Conservation (phyloP, 495 filamentous ascomycete genomes). For the Pyrenopolyporus hunteri region DNA sequence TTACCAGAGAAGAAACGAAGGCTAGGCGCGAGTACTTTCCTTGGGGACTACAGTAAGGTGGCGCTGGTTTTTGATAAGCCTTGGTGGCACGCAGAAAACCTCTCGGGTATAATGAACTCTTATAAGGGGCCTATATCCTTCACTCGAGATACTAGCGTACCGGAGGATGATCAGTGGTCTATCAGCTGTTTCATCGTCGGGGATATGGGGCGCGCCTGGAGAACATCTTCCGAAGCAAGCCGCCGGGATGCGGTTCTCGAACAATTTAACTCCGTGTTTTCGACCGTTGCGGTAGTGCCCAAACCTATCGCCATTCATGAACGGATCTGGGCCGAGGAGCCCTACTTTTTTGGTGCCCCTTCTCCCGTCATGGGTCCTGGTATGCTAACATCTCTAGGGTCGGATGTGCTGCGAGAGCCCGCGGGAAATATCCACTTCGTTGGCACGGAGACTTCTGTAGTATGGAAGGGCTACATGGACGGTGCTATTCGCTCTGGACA, state of each 20-base stretch:
- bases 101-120: slow-evolving; percentile 45
- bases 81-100: slow-evolving; percentile 46
- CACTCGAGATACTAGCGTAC: slow-evolving; percentile 49
- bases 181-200: slow-evolving; percentile 52
- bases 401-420: slow-evolving; percentile 20
- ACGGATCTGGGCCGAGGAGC: slow-evolving; percentile 28
- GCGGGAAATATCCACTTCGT: slow-evolving; percentile 49
- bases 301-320: slow-evolving; percentile 28
- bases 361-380: slow-evolving; percentile 30
- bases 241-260: slow-evolving; percentile 7
- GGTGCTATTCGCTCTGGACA: slow-evolving; percentile 49
- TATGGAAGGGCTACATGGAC: slow-evolving; percentile 56
- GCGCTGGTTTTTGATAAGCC: slow-evolving; percentile 46
- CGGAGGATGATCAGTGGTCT: slow-evolving; percentile 42
- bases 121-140: slow-evolving; percentile 47
- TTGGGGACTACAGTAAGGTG: slow-evolving; percentile 50
- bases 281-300: not conserved
- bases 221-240: slow-evolving; percentile 6
- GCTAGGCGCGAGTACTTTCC: slow-evolving; percentile 29
- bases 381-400: slow-evolving; percentile 17
- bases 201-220: slow-evolving; percentile 44
- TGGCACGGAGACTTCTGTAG: slow-evolving; percentile 48
- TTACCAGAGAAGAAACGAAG: slow-evolving; percentile 32
- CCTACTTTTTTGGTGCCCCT: slow-evolving; percentile 32
- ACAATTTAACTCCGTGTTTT: slow-evolving; percentile 19